Percentiles rank a stretch among this genome's conserved stretches.
Conservation (phyloP, 495 filamentous ascomycete genomes). For the Neurospora discreta region DNA sequence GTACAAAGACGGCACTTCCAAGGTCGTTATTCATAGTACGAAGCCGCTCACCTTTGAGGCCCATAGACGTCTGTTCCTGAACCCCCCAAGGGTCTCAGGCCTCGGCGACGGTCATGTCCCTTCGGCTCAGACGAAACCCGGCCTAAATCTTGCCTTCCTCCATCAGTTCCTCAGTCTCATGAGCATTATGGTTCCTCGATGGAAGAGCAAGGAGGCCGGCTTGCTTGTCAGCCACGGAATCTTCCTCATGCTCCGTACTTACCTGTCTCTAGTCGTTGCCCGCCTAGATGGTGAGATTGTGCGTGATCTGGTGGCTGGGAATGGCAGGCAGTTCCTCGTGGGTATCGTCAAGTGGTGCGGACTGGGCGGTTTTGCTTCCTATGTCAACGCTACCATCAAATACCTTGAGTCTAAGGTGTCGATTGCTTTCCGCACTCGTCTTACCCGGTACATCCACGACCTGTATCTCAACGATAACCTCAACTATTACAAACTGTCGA, state of each 20-base stretch:
- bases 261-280: slow-evolving; percentile 86
- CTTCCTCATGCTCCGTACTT: slow-evolving; percentile 84
- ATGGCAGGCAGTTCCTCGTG: slow-evolving; percentile 77
- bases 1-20: slow-evolving; percentile 74
- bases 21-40: slow-evolving; percentile 86
- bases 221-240: slow-evolving; percentile 76
- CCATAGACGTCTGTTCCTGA: slow-evolving; percentile 84
- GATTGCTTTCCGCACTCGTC: slow-evolving; percentile 91
- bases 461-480: slow-evolving; percentile 88
- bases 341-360: slow-evolving; percentile 72
- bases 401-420: slow-evolving; percentile 96
- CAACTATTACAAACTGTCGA: slow-evolving; percentile 92
- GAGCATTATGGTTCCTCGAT: slow-evolving; percentile 94
- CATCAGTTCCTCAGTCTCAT: slow-evolving; percentile 93
- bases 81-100: slow-evolving; percentile 70
- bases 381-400: slow-evolving; percentile 96
- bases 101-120: slow-evolving; percentile 71
- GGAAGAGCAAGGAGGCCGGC: slow-evolving; percentile 89
- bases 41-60: slow-evolving; percentile 93
- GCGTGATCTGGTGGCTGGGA: slow-evolving; percentile 86
- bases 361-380: slow-evolving; percentile 62
- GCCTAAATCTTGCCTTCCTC: slow-evolving; percentile 92
- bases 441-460: slow-evolving; percentile 97
- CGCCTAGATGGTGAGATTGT: slow-evolving; percentile 94
- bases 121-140: slow-evolving; percentile 81